Base-by-base conservation (phyloP, 2,329 filamentous ascomycete species). In the Trichophaea hybrida region DNA sequence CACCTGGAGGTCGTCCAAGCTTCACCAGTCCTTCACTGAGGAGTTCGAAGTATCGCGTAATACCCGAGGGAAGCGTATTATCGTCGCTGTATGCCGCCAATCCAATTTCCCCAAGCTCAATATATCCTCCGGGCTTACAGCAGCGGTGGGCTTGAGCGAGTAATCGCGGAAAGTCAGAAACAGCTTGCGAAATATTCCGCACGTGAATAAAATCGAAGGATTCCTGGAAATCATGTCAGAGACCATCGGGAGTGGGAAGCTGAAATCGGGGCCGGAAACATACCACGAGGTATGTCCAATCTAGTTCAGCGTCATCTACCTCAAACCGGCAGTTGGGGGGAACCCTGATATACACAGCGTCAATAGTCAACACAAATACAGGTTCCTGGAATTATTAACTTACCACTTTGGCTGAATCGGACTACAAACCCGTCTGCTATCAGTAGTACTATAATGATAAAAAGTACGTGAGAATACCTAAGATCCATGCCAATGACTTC, bases 171-270 rank as follows among this genome's bases (percentile, higher is more conserved):
- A 64, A 68, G 56, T 68, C 62, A 2, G 46, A 48, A n/a, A 68
- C 63, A 15, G 58, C 78, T 75, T 89, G 88, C 94, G 69, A 81
- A 82, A 68, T 54, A 35, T 66, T 65, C 7, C 67, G 66, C 33
- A 68, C 60, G 33, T 68, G 66, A 12, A 68, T 60, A 32, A 67
- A 65, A 52, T 68, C 66, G 40, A 67, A 49, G 44, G 44, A n/a
- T 2, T 49, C 17, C 13, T 12, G 12, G 44, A 17, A 8, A 17
- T 49, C 3, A 1, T 12, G 13, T 17, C 44, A 49, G 44, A 17
- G 44, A 15, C 24, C 24, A 2, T 69, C 0, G 65, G 61, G 0
- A 69, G 70, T 1, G 69, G 64, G 8, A 70, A 64, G 10, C 68
- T 61, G n/a, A 67, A 64, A 4, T 65, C 63, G 31, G 68, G 65